Evolutionary conservation across 2,329 filamentous ascomycete genomes (phyloP).

Genomic region (Arthrocladium fulminans): DNA sequence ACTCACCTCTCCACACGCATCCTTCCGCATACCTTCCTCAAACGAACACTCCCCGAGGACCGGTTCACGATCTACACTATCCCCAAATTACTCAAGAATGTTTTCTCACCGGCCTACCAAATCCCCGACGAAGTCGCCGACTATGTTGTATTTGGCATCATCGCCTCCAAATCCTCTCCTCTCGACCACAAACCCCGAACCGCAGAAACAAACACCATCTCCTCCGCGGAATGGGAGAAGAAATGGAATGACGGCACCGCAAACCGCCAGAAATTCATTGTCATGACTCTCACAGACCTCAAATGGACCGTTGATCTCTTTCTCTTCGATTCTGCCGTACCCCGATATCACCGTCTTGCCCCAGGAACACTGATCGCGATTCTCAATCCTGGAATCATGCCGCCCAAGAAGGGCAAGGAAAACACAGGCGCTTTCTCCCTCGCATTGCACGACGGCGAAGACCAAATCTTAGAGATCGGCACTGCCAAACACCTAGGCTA

Average conservation of each 20-base stretch:
- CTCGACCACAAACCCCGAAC: constrained; percentile 44
- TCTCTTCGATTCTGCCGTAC: constrained; percentile 83
- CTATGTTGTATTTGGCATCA: constrained; percentile 77
- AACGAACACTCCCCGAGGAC: constrained; percentile 68
- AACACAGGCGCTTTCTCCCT: constrained; percentile 80
- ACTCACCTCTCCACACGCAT: constrained; percentile 75
- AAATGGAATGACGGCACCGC: constrained; percentile 47
- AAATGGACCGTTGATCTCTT: constrained; percentile 87
- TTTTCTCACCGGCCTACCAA: constrained; percentile 75
- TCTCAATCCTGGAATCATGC: constrained; percentile 84
- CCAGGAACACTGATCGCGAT: constrained; percentile 88
- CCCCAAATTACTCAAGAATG: constrained; percentile 67
- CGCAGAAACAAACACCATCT: constrained; percentile 33
- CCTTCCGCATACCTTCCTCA: constrained; percentile 70
- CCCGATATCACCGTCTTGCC: constrained; percentile 86
- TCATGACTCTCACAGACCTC: constrained; percentile 76
- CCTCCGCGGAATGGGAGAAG: constrained; percentile 30
- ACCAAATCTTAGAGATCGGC: constrained; percentile 85
- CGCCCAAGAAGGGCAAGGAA: constrained; percentile 63
- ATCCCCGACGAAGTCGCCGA: constrained; percentile 77
- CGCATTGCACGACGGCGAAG: constrained; percentile 73
- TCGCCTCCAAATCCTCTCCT: constrained; percentile 81
- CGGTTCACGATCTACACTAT: constrained; percentile 57
- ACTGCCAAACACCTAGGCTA: constrained; percentile 75
- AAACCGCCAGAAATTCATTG: constrained; percentile 77